These are phyloP conservation scores for Saitozyma podzolica DNA, from an alignment of 768 basidiomycete genomes.

Conservation along the genomic window DNA sequence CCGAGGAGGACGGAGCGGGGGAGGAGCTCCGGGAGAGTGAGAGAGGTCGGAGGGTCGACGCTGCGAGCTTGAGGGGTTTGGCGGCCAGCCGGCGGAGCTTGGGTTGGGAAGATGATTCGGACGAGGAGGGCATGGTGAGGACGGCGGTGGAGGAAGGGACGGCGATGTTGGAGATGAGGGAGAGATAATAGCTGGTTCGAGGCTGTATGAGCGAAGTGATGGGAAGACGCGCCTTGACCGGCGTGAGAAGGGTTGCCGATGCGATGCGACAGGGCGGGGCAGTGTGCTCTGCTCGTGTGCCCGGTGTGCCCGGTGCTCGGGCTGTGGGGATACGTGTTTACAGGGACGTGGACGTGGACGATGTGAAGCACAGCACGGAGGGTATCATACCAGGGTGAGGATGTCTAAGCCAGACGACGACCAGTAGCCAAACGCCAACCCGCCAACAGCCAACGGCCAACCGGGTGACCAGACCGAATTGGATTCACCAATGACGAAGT, in stretches of 20 bases:
- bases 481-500: too few relatives aligned
- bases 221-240: neutral
- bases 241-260: neutral
- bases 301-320: too few relatives aligned
- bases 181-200: neutral
- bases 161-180: neutral
- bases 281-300: too few relatives aligned
- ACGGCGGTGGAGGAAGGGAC: neutral
- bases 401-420: too few relatives aligned
- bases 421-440: too few relatives aligned
- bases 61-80: slow-evolving; percentile 47
- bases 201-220: slow-evolving; percentile 1
- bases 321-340: too few relatives aligned
- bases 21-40: slow-evolving; percentile 9
- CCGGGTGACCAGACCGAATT: too few relatives aligned
- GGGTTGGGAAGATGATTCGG: slow-evolving; percentile 13
- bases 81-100: slow-evolving; percentile 33
- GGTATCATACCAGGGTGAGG: too few relatives aligned
- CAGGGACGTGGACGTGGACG: too few relatives aligned
- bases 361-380: too few relatives aligned
- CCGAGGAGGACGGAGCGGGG: slow-evolving; percentile 5
- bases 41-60: slow-evolving; percentile 31
- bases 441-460: too few relatives aligned
- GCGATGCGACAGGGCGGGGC: too few relatives aligned
- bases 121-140: slow-evolving; percentile 9